These are phyloP conservation scores for Yamadazyma sp. DNA, from an alignment of 1,139 yeast species.

Conservation along the genomic window DNA sequence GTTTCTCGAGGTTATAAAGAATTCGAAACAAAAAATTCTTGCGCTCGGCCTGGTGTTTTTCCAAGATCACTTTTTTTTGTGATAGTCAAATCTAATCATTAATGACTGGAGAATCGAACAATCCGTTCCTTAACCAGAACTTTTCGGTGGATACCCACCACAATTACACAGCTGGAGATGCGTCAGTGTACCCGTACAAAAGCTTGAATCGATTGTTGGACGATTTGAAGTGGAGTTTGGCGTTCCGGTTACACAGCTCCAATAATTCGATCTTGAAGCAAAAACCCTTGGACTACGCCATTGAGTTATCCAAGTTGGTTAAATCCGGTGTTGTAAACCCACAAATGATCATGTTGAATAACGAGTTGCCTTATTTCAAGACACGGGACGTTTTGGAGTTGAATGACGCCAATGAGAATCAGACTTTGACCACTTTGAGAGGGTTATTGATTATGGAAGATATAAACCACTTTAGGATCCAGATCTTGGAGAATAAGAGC, in stretches of 20 bases:
- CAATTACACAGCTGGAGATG: slow-evolving; percentile 13
- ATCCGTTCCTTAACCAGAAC: slow-evolving; percentile 21
- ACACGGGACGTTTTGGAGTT: slow-evolving; percentile 17
- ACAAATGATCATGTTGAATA: slow-evolving; percentile 31
- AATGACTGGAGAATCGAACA: slow-evolving; percentile 8
- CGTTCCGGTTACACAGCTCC: slow-evolving; percentile 20
- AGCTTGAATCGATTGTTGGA: slow-evolving; percentile 67
- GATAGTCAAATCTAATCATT: background rate
- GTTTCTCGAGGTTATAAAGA: no score
- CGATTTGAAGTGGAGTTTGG: slow-evolving; percentile 53
- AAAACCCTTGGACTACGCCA: slow-evolving; percentile 37
- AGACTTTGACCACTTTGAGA: slow-evolving; percentile 28
- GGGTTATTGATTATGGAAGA: slow-evolving; percentile 31
- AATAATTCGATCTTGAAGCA: slow-evolving; percentile 26
- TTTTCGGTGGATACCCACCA: slow-evolving; percentile 12
- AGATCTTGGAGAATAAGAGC: slow-evolving; percentile 27
- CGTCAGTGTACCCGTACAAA: slow-evolving; percentile 44
- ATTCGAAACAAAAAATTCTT: background rate
- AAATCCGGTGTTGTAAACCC: slow-evolving; percentile 11
- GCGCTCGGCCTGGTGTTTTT: background rate
- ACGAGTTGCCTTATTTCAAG: slow-evolving; percentile 31
- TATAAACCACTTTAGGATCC: slow-evolving; percentile 34
- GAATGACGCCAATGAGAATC: slow-evolving; percentile 22
- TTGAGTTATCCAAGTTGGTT: slow-evolving; percentile 24
- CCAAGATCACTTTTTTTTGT: background rate